Base-by-base conservation (phyloP, 257 asterid species). In the Penstemon davidsonii region DNA sequence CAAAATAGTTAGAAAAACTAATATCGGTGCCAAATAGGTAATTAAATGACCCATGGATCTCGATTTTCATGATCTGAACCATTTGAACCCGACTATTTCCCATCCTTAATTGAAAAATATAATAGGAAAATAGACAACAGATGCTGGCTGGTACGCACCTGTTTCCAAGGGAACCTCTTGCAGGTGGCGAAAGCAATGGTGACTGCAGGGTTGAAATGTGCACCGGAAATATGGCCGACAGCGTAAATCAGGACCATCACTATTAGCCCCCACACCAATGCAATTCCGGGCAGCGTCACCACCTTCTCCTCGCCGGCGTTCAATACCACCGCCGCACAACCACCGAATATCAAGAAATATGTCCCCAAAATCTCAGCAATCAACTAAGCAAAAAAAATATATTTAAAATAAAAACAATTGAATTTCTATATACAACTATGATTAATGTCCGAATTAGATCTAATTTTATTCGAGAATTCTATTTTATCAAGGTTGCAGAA, bases 171-270 rank as follows among this genome's bases (percentile, higher is more conserved):
- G 52, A 83, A 83, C 47, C 79, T 80, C 39, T 69, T 74, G 66
- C 66, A 64, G 0, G 80, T 47, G 9, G 88, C 88, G 43, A 83
- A 83, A 9, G 80, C 83, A 75, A 83, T 66, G 33, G 83, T 80
- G 19, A 83, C 83, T 36, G 85, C 81, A 7, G 83, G 87, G 62
- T 83, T 83, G 9, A 83, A 83, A 77, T 83, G 87, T 7, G 87
- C 87, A 44, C 87, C 87, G 41, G 85, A 83, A 5, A 83, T 70
- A 40, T 83, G 88, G 0, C 85, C 83, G 15, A 83, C 68, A 5
- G 83, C 62, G 67, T 78, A 78, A 73, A 78, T 65, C 69, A 78
- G 39, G 44, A 74, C 79, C 76, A 78, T 77, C 47, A 77, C 78
- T 0, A 67, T 72, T 13, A 77, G 78, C 33, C 81, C 81, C 81